Evolutionary conservation across 2,329 filamentous ascomycete species (phyloP).

Genomic region (Exserohilum turcica): DNA sequence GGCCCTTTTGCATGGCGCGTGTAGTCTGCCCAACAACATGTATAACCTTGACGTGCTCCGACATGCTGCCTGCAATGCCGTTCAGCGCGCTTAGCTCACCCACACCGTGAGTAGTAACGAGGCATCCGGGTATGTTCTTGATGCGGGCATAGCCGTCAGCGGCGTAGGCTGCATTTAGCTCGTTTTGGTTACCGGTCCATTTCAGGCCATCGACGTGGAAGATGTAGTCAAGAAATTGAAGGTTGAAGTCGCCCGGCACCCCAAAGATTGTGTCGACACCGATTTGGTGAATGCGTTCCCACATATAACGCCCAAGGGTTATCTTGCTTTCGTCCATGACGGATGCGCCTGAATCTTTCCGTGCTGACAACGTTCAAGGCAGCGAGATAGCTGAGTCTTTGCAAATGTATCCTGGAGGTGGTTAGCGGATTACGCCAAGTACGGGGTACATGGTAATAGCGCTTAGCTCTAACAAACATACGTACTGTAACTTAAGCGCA

Average conservation of each 20-base stretch:
- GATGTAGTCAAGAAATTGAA: conserved; percentile 53
- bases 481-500: conserved; percentile 2
- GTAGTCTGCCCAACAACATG: conserved; percentile 55
- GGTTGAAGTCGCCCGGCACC: conserved; percentile 55
- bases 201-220: conserved; percentile 48
- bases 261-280: conserved; percentile 51
- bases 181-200: conserved; percentile 62
- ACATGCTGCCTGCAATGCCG: conserved; percentile 52
- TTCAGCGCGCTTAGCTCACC: conserved; percentile 57
- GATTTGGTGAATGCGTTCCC: conserved; percentile 50
- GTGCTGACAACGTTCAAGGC: neutral
- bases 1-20: conserved; percentile 48
- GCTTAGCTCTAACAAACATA: neutral
- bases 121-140: conserved; percentile 55
- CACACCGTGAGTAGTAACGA: conserved; percentile 66
- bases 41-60: conserved; percentile 52
- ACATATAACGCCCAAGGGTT: conserved; percentile 51
- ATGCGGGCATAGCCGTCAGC: conserved; percentile 64
- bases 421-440: neutral
- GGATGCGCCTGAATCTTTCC: neutral
- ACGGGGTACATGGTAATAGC: neutral
- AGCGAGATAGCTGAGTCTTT: neutral
- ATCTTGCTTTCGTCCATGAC: conserved; percentile 33
- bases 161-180: conserved; percentile 63
- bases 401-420: neutral